Conservation (phyloP, 177 flowering plant species). For the Telopea speciosissima region DNA sequence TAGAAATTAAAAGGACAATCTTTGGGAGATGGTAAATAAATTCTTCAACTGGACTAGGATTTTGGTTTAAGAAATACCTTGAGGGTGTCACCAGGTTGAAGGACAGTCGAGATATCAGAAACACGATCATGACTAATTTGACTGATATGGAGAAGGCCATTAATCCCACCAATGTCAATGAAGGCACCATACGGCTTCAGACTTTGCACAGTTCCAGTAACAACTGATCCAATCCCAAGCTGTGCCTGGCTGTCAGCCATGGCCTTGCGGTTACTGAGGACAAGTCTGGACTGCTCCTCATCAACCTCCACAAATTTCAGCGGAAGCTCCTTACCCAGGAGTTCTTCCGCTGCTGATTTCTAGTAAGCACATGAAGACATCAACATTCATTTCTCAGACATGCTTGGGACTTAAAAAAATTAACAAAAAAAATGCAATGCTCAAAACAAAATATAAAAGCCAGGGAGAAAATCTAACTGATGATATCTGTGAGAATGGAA, state of each 20-base stretch:
- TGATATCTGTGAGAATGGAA: constrained; percentile 96
- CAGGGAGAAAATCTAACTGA: constrained; percentile 40
- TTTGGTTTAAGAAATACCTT: constrained; percentile 42
- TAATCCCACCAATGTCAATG: constrained; percentile 95
- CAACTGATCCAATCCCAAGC: constrained; percentile 95
- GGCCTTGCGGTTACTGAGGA: constrained; percentile 95
- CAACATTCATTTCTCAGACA: neutral
- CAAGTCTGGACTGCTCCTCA: constrained; percentile 80
- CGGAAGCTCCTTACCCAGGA: constrained; percentile 71
- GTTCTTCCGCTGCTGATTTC: constrained; percentile 87
- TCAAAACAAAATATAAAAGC: neutral
- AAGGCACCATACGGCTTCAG: constrained; percentile 97
- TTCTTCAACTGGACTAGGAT: neutral
- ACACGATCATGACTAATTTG: constrained; percentile 98
- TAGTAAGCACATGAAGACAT: constrained; percentile 17
- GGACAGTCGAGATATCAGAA: constrained; percentile 87
- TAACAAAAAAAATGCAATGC: neutral
- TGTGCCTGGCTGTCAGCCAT: constrained; percentile 97
- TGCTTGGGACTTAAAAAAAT: neutral
- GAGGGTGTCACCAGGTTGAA: constrained; percentile 92
- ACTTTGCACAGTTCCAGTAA: constrained; percentile 83
- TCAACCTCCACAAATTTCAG: constrained; percentile 93
- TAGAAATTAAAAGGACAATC: neutral
- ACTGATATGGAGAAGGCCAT: constrained; percentile 97
- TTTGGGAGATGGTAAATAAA: neutral